phyloP scores from a whole-genome alignment of 768 basidiomycete species.

The Hericium coralloides region DNA sequence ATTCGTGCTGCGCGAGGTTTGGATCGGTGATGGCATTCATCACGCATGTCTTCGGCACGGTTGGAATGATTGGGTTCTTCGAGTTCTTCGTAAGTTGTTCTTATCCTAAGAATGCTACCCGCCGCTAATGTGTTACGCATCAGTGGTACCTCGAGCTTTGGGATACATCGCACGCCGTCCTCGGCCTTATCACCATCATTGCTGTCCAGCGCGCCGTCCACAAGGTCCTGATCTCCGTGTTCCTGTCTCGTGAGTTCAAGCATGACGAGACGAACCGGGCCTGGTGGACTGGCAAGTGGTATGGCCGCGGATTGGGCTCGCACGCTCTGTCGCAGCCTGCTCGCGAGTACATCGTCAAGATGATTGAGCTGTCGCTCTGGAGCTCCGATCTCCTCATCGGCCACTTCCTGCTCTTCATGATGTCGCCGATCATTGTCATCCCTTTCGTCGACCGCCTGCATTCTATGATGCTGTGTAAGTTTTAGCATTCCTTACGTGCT shows the following conservation, averaged over 20 bases:
- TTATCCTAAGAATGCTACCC: background rate
- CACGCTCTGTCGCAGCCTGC: conserved; percentile 92
- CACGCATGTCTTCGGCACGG: conserved; percentile 71
- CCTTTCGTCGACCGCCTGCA: conserved; percentile 86
- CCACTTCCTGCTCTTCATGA: conserved; percentile 77
- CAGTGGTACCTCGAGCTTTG: conserved; percentile 96
- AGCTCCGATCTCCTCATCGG: conserved; percentile 88
- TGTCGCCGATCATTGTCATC: conserved; percentile 77
- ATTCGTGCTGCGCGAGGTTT: conserved; percentile 77
- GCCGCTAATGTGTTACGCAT: background rate
- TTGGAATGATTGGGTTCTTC: conserved; percentile 91
- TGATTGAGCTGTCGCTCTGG: conserved; percentile 96
- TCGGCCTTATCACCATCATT: conserved; percentile 85
- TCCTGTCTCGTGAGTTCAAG: conserved; percentile 95
- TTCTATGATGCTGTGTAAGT: conserved; percentile 89
- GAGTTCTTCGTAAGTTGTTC: conserved; percentile 75
- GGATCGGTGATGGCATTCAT: conserved; percentile 89
- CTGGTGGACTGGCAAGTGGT: conserved; percentile 99
- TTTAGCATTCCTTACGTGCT: background rate
- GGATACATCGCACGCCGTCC: conserved; percentile 93
- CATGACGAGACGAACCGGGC: conserved; percentile 97
- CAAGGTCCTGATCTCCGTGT: conserved; percentile 90
- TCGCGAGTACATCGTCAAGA: conserved; percentile 96
- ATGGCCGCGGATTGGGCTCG: conserved; percentile 85
- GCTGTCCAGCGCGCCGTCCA: conserved; percentile 88